These are phyloP conservation scores for Akanthomyces lecanii DNA, from an alignment of 2,329 filamentous ascomycete genomes.

Conservation along the genomic window DNA sequence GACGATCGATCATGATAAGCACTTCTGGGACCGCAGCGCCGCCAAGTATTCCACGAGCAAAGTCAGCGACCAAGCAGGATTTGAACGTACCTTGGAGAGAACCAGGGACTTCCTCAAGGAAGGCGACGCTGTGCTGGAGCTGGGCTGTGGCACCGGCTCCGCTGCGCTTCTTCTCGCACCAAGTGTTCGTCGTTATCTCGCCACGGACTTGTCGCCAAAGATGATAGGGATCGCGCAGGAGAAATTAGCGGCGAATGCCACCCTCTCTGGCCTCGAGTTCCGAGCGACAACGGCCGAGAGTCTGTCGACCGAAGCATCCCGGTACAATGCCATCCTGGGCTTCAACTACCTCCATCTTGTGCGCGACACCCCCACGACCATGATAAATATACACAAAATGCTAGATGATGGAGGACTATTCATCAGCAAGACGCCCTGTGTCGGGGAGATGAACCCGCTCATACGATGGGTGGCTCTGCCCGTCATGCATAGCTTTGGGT, in stretches of 20 bases:
- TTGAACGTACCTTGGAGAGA: slow-evolving; percentile 18
- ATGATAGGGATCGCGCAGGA: slow-evolving; percentile 18
- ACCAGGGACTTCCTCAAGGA: slow-evolving; percentile 16
- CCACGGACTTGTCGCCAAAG: slow-evolving; percentile 19
- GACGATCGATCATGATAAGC: slow-evolving; percentile 11
- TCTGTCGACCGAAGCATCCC: slow-evolving; percentile 14
- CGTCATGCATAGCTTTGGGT: slow-evolving; percentile 11
- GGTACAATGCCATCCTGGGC: slow-evolving; percentile 18
- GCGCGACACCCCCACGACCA: slow-evolving; percentile 16
- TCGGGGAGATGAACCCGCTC: slow-evolving; percentile 17
- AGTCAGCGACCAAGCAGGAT: slow-evolving; percentile 19
- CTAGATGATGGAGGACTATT: slow-evolving; percentile 19
- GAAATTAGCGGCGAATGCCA: neutral
- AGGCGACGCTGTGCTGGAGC: slow-evolving; percentile 19
- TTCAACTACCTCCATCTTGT: slow-evolving; percentile 22
- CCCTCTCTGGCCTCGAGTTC: slow-evolving; percentile 12
- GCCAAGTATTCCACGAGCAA: slow-evolving; percentile 17
- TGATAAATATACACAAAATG: slow-evolving; percentile 12
- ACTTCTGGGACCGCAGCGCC: slow-evolving; percentile 19
- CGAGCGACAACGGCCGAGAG: slow-evolving; percentile 16
- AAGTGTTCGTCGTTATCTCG: slow-evolving; percentile 16
- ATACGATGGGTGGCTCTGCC: slow-evolving; percentile 14
- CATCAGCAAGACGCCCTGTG: slow-evolving; percentile 21
- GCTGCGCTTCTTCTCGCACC: slow-evolving; percentile 20
- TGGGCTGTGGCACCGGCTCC: slow-evolving; percentile 22